phyloP scores from a whole-genome alignment of 176 grass and related monocot genomes.

The Phragmites australis region DNA sequence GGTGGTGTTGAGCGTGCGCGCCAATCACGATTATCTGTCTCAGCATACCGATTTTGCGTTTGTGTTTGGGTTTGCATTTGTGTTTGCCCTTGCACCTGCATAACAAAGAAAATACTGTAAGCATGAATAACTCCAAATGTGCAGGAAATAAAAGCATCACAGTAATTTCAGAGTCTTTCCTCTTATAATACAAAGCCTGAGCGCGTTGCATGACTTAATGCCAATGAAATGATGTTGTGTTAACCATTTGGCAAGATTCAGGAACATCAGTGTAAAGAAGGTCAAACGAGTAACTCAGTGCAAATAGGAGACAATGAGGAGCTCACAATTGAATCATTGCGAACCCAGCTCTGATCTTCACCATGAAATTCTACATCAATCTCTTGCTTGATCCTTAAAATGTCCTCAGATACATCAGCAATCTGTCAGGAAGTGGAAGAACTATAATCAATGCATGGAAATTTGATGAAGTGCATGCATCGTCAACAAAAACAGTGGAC shows the following conservation, averaged over 20 bases:
- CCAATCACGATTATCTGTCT: conserved; percentile 89
- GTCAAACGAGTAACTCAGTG: conserved; percentile 17
- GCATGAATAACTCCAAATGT: background rate
- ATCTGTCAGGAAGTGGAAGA: conserved; percentile 50
- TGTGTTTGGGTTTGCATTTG: conserved; percentile 52
- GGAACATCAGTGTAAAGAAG: background rate
- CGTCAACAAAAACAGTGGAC: background rate
- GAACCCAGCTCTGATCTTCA: conserved; percentile 86
- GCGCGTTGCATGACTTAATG: no score
- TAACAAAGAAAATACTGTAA: conserved; percentile 14
- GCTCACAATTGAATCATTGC: conserved; percentile 67
- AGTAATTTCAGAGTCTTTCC: no score
- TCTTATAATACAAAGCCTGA: no score
- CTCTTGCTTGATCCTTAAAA: conserved; percentile 87
- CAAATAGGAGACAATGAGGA: background rate
- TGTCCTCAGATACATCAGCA: conserved; percentile 66
- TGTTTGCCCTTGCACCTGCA: conserved; percentile 54
- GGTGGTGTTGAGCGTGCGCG: conserved; percentile 59
- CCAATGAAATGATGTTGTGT: background rate
- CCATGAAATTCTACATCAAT: conserved; percentile 81
- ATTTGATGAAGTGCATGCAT: background rate
- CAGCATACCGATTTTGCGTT: conserved; percentile 60
- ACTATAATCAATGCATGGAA: conserved; percentile 20
- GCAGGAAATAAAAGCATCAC: background rate
- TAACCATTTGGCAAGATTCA: conserved; percentile 2